Base-by-base conservation (phyloP, 169 alveolate genomes). In the Cryptosporidium tyzzeri region DNA sequence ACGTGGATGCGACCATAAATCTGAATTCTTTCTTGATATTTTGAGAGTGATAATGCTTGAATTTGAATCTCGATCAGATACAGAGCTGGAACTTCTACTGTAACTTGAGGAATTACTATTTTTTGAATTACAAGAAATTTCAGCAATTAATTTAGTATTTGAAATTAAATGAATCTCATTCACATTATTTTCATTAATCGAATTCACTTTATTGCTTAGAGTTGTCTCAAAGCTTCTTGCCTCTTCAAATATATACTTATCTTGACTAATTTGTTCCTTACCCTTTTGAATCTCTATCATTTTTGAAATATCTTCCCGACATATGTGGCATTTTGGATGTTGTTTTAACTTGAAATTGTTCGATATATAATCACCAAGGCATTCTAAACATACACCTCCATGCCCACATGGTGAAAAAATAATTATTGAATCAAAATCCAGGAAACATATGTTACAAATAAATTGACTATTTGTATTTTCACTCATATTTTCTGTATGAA, bases 361-460 rank as follows among this genome's bases (percentile, higher is more conserved):
- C 26, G 89, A 59, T 44, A 80, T 58, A 44, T 80, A 80, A 39
- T 80, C 89, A 41, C 89, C 89, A 23, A 80, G 68, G 35, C 89
- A 80, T 1, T 80, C 69, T 26, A 80, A 12, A 12, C 89, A 80
- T 26, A 80, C 89, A 39, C 44, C 44, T 6, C 89, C 89, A 65
- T 80, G 89, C 10, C 89, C 89, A 65, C 89, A 80, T 39, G 89
- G 89, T 16, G 89, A 45, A 80, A 80, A 80, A 39, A 80, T 80
- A 80, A 45, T 48, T 21, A 44, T 80, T 6, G 89, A 62, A 37
- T 59, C 59, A 44, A 23, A 80, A 37, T 80, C 89, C 44, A 80
- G 41, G 29, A 61, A 80, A 29, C 89, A 80, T 41, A 80, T 80
- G 31, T 59, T 62, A 65, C 89, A 80, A 44, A 55, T 55, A 55